phyloP scores from a whole-genome alignment of 306 rosid genomes.

The Crataegus laevigata region DNA sequence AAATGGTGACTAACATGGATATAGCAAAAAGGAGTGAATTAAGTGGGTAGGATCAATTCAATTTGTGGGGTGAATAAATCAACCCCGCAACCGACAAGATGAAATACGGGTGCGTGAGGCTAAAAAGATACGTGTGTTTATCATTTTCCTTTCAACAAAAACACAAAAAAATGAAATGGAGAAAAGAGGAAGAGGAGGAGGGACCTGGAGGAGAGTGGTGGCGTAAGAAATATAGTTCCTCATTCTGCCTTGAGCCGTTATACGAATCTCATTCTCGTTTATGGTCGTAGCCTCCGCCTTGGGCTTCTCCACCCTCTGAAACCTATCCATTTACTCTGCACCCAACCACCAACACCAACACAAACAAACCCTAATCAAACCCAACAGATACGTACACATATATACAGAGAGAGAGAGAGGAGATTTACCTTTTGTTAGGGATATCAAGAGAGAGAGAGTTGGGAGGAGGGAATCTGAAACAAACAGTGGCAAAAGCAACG shows the following conservation, averaged over 20 bases:
- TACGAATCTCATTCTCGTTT: constrained; percentile 84
- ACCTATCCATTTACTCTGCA: constrained; percentile 55
- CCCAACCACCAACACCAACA: neutral
- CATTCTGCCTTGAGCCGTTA: constrained; percentile 85
- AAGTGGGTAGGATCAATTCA: no score
- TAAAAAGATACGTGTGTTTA: no score
- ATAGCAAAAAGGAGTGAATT: neutral
- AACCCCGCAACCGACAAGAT: no score
- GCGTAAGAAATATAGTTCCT: constrained; percentile 81
- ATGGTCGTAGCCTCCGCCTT: constrained; percentile 45
- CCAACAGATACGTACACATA: no score
- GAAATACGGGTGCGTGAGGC: no score
- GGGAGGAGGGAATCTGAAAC: neutral
- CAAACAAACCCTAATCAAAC: neutral
- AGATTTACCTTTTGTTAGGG: neutral
- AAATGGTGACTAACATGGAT: neutral
- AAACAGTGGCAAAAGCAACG: neutral
- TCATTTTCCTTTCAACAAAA: neutral
- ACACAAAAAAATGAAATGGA: neutral
- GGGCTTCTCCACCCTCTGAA: constrained; percentile 90
- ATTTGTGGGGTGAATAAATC: no score
- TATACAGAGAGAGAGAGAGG: neutral
- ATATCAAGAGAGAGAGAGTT: neutral
- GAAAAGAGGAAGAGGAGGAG: neutral
- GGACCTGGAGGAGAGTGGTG: constrained; percentile 76